Conservation (phyloP, 805 yeast genomes). For the Candida insectorum region DNA sequence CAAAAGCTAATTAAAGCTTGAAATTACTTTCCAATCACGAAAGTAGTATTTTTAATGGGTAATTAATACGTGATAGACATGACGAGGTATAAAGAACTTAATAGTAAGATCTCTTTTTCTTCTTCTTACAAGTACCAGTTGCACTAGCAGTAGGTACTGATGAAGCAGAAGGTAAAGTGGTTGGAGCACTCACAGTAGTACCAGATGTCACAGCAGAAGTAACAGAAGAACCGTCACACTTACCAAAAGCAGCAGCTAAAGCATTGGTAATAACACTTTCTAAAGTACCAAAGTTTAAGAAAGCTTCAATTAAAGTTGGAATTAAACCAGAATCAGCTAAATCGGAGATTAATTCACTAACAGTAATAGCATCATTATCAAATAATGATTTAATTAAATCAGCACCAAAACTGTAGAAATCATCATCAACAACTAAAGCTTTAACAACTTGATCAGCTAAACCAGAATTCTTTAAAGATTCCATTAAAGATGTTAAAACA, state of each 20-base stretch:
- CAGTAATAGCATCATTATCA: slow-evolving; percentile 24
- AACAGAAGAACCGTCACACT: slow-evolving; percentile 30
- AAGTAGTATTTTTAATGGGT: no score
- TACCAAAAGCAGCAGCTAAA: slow-evolving; percentile 39
- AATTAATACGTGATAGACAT: no score
- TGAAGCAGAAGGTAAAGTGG: slow-evolving; percentile 14
- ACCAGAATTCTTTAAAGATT: slow-evolving; percentile 42
- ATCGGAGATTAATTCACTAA: slow-evolving; percentile 25
- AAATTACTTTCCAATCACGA: no score
- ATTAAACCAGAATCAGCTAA: slow-evolving; percentile 35
- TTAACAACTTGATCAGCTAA: slow-evolving; percentile 37
- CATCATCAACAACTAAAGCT: slow-evolving; percentile 33
- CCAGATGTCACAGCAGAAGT: slow-evolving; percentile 22
- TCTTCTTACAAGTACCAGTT: slow-evolving; percentile 11
- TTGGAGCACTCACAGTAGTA: slow-evolving; percentile 15
- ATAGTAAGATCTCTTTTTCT: slow-evolving; percentile 25
- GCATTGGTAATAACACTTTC: slow-evolving; percentile 39
- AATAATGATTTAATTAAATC: slow-evolving; percentile 29
- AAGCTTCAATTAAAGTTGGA: slow-evolving; percentile 32
- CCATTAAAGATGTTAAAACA: slow-evolving; percentile 35
- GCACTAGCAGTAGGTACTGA: slow-evolving; percentile 13
- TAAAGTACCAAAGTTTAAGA: slow-evolving; percentile 36
- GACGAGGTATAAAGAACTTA: no score
- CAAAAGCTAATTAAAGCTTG: no score
- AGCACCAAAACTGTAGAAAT: slow-evolving; percentile 38